These are phyloP conservation scores for Polygonum maritimum DNA, from an alignment of 148 eudicot species.

Conservation along the genomic window DNA sequence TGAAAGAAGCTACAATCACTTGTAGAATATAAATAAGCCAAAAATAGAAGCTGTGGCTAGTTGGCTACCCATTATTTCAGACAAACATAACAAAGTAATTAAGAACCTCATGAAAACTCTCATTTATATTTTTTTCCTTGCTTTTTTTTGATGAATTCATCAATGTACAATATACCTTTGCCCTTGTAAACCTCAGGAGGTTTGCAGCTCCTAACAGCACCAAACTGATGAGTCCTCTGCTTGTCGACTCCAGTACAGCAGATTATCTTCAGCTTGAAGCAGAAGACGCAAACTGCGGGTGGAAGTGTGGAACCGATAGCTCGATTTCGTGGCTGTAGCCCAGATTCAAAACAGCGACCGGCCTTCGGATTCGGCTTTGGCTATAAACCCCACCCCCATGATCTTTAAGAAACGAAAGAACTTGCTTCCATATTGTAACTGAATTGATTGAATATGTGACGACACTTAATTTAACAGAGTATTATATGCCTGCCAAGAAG, in stretches of 20 bases:
- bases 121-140: slow-evolving; percentile 30
- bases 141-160: slow-evolving; percentile 52
- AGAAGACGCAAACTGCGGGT: slow-evolving; percentile 60
- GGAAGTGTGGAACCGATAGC: slow-evolving; percentile 47
- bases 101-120: not conserved
- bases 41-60: no score
- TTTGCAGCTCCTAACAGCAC: slow-evolving; percentile 53
- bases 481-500: no score
- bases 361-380: slow-evolving; percentile 59
- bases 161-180: slow-evolving; percentile 56
- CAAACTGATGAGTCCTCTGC: slow-evolving; percentile 56
- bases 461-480: no score
- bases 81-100: no score
- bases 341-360: slow-evolving; percentile 47
- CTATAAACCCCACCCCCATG: slow-evolving; percentile 30
- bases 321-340: slow-evolving; percentile 71
- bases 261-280: slow-evolving; percentile 47
- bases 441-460: no score
- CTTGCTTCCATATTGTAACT: slow-evolving; percentile 7
- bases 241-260: slow-evolving; percentile 63
- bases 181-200: slow-evolving; percentile 65
- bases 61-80: no score
- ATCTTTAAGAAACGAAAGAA: slow-evolving; percentile 15
- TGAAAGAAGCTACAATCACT: no score
- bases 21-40: no score